These are phyloP conservation scores for Phyllosticta capitalensis DNA, from an alignment of 2,329 filamentous ascomycete genomes.

Conservation along the genomic window DNA sequence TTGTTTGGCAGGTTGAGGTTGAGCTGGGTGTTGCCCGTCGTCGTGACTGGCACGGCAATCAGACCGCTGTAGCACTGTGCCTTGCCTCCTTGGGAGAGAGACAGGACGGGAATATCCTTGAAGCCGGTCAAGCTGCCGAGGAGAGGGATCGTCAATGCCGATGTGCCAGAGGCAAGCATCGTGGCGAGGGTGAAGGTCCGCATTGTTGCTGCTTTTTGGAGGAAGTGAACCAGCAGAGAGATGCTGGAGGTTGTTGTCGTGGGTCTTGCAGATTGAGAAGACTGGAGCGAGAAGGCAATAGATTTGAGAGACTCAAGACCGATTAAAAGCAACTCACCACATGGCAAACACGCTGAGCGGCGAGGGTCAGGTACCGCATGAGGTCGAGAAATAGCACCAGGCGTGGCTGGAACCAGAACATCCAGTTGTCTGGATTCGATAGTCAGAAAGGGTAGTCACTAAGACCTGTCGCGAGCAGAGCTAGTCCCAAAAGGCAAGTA, in stretches of 20 bases:
- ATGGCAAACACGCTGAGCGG: not conserved
- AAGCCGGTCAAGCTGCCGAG: not conserved
- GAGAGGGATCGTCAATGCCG: not conserved
- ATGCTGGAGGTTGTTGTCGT: not conserved
- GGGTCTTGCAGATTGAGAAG: not conserved
- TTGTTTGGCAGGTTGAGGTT: not conserved
- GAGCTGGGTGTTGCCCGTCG: not conserved
- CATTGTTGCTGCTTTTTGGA: not conserved
- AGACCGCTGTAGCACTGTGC: not conserved
- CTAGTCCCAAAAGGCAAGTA: not conserved
- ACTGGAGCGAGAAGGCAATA: not conserved
- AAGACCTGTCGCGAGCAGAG: not conserved
- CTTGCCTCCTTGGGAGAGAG: not conserved
- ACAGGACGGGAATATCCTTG: not conserved
- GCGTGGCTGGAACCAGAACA: not conserved
- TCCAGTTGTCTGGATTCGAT: not conserved
- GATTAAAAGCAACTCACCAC: not conserved
- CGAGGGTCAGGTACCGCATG: not conserved
- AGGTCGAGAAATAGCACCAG: not conserved
- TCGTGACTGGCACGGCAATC: not conserved
- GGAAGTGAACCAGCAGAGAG: no score
- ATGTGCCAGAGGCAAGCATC: not conserved
- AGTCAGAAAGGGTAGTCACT: not conserved
- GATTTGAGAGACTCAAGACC: not conserved
- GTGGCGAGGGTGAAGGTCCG: not conserved